A percentile compares a stretch with the other conserved stretches of the same genome.
Evolutionary conservation across 1,284 basidiomycete genomes (phyloP).

Genomic region (Sporisorium graminicola): DNA sequence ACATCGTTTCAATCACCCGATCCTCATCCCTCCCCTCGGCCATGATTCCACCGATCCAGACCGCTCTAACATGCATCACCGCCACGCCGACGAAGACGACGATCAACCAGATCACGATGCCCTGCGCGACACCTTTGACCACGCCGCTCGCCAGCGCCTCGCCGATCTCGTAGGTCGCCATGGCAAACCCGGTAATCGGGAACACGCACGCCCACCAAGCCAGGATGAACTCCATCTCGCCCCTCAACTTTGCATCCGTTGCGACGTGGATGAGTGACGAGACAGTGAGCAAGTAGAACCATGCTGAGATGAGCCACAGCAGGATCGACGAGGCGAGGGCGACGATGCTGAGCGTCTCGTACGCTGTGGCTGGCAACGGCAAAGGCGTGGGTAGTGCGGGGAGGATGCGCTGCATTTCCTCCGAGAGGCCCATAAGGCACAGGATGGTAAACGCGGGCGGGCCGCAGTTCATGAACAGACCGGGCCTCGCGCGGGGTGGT

Average conservation of each 20-base stretch:
- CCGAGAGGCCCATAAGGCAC: slow-evolving; percentile 34
- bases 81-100: slow-evolving; percentile 15
- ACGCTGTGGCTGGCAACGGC: neutral
- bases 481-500: slow-evolving; percentile 20
- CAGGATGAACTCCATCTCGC: slow-evolving; percentile 34
- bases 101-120: slow-evolving; percentile 27
- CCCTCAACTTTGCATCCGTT: neutral
- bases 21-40: slow-evolving; percentile 45
- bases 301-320: slow-evolving; percentile 39
- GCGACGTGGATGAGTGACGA: slow-evolving; percentile 12
- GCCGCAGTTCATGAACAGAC: slow-evolving; percentile 47
- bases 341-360: slow-evolving; percentile 10
- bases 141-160: slow-evolving; percentile 10
- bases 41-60: slow-evolving; percentile 20
- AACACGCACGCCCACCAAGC: slow-evolving; percentile 53
- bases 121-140: slow-evolving; percentile 13
- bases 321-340: slow-evolving; percentile 14
- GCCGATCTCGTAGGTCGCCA: slow-evolving; percentile 25
- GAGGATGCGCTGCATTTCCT: slow-evolving; percentile 6
- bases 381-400: slow-evolving; percentile 1
- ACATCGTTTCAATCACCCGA: slow-evolving; percentile 35
- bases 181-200: slow-evolving; percentile 35
- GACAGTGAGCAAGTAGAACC: slow-evolving; percentile 38
- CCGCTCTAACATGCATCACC: slow-evolving; percentile 19
- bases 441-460: slow-evolving; percentile 47